Percentiles rank a stretch among this genome's conserved stretches.
phyloP scores from a whole-genome alignment of 495 filamentous ascomycete species.

The Neurospora sp. region DNA sequence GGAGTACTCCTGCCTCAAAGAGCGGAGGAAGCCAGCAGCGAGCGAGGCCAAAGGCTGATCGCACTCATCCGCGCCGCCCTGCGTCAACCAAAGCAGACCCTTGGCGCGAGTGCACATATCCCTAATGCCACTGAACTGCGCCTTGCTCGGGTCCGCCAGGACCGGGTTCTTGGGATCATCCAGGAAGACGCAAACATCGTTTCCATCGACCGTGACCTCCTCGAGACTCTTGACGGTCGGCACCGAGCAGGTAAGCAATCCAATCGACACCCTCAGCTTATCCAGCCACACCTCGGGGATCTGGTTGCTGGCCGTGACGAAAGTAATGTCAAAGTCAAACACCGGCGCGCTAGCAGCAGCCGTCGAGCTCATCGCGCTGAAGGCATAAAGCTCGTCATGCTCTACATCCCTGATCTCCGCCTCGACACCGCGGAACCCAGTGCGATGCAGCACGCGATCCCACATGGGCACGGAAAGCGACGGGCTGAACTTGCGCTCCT shows the following conservation, averaged over 20 bases:
- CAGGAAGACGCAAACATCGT: slow-evolving; percentile 23
- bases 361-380: slow-evolving; percentile 21
- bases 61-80: slow-evolving; percentile 30
- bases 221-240: slow-evolving; percentile 15
- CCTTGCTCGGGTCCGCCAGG: slow-evolving; percentile 12
- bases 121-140: slow-evolving; percentile 20
- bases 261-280: slow-evolving; percentile 16
- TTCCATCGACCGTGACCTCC: slow-evolving; percentile 3
- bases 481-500: slow-evolving; percentile 30
- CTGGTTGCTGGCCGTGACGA: slow-evolving; percentile 7
- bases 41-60: slow-evolving; percentile 18
- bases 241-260: slow-evolving; percentile 17
- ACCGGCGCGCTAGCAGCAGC: slow-evolving; percentile 3
- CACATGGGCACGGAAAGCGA: slow-evolving; percentile 21
- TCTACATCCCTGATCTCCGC: slow-evolving; percentile 22
- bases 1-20: slow-evolving; percentile 22
- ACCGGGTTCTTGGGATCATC: slow-evolving; percentile 25
- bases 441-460: slow-evolving; percentile 18
- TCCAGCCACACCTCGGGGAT: slow-evolving; percentile 11
- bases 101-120: slow-evolving; percentile 15
- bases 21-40: slow-evolving; percentile 22
- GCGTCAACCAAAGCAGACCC: slow-evolving; percentile 40
- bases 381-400: slow-evolving; percentile 21
- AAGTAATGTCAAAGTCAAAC: slow-evolving; percentile 18
- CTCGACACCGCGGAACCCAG: slow-evolving; percentile 21